A percentile compares a stretch with the other conserved stretches of the same genome.
These are phyloP conservation scores for Thelonectria blattea DNA, from an alignment of 2,329 filamentous ascomycete species.

Conservation along the genomic window DNA sequence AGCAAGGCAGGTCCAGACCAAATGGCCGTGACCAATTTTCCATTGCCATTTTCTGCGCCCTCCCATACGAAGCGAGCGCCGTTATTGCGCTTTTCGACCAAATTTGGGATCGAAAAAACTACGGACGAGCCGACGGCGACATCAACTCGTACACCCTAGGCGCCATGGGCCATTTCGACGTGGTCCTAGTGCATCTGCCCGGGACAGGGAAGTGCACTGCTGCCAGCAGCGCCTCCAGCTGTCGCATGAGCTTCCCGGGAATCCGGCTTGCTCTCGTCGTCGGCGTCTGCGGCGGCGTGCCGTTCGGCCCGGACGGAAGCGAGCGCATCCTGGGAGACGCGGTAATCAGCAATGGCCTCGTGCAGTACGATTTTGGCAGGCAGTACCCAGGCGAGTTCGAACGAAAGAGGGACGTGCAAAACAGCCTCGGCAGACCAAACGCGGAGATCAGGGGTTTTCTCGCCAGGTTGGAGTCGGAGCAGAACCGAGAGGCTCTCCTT, in stretches of 20 bases:
- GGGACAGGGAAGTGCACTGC: no score
- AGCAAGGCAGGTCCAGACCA: no score
- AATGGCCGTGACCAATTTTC: no score
- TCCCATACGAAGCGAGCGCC: no score
- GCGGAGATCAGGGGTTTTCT: neutral
- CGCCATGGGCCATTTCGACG: no score
- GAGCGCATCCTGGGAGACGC: neutral
- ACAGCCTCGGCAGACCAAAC: neutral
- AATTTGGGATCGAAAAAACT: no score
- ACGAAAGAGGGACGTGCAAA: neutral
- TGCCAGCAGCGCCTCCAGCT: constrained; percentile 21
- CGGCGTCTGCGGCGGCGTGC: neutral
- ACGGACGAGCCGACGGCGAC: no score
- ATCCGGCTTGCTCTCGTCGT: neutral
- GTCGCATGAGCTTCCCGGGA: neutral
- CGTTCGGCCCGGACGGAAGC: neutral
- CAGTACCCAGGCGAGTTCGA: neutral
- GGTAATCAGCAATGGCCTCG: neutral
- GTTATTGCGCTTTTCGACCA: no score
- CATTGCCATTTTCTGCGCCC: no score
- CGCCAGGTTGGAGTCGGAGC: neutral
- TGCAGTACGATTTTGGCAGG: neutral
- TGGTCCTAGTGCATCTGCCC: no score
- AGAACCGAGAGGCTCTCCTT: no score
- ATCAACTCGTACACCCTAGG: no score